Percentiles rank a stretch among this genome's conserved stretches.
Evolutionary conservation across 306 rosid species (phyloP).

Genomic region (Ammopiptanthus mongolicus): DNA sequence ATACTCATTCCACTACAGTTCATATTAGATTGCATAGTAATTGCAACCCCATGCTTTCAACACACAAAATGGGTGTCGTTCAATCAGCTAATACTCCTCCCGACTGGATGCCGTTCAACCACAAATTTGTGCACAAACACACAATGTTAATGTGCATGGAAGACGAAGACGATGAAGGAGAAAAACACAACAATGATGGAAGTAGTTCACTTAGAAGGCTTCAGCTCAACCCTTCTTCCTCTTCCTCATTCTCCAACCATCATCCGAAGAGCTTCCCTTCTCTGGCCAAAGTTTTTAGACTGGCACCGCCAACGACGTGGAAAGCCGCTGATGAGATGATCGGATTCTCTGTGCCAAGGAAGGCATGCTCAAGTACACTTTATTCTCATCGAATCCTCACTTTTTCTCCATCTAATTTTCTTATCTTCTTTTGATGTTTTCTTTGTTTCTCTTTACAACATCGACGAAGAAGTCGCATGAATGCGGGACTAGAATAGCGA

Average conservation of each 20-base stretch:
- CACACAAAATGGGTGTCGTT: too few species aligned
- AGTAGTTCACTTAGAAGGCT: constrained; percentile 78
- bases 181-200: constrained; percentile 47
- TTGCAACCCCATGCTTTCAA: too few species aligned
- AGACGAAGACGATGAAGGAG: constrained; percentile 77
- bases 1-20: too few species aligned
- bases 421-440: background rate
- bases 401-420: too few species aligned
- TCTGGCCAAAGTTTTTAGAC: constrained; percentile 65
- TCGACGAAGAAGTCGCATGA: constrained; percentile 94
- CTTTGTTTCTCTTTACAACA: constrained; percentile 34
- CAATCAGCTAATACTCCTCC: too few species aligned
- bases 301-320: constrained; percentile 59
- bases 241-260: constrained; percentile 40
- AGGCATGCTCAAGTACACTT: constrained; percentile 83
- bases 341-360: constrained; percentile 85
- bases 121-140: too few species aligned
- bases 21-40: too few species aligned
- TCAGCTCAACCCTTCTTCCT: constrained; percentile 61
- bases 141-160: too few species aligned
- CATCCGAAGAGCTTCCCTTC: constrained; percentile 84
- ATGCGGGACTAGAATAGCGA: constrained; percentile 58
- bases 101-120: too few species aligned
- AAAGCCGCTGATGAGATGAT: constrained; percentile 96
- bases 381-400: background rate